A percentile compares a stretch with the other conserved stretches of the same genome.
These are phyloP conservation scores for Pleurotus giganteus DNA, from an alignment of 768 basidiomycete genomes.

Conservation along the genomic window DNA sequence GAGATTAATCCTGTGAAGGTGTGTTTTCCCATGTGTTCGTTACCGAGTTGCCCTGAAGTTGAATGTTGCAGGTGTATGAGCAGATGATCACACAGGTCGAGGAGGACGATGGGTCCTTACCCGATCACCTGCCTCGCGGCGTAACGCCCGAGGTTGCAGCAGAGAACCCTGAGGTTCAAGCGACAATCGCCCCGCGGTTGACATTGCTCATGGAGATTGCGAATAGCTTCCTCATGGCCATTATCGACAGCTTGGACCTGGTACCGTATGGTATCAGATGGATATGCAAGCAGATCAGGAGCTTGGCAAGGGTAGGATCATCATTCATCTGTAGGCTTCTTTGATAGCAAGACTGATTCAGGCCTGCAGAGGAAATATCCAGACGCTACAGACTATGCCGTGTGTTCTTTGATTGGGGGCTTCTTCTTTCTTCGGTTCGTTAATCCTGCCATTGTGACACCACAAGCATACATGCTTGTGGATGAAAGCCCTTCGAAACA, in stretches of 20 bases:
- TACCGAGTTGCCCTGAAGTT: not conserved
- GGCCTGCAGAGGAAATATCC: conserved; percentile 87
- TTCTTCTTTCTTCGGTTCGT: conserved; percentile 99
- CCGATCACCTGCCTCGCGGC: conserved; percentile 85
- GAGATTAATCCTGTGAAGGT: conserved; percentile 99
- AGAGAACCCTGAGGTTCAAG: conserved; percentile 92
- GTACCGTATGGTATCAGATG: conserved; percentile 98
- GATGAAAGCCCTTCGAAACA: conserved; percentile 97
- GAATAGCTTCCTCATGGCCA: conserved; percentile 93
- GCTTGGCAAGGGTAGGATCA: conserved; percentile 79
- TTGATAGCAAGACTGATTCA: conserved; percentile 8
- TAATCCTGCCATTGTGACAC: conserved; percentile 98
- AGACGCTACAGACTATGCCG: conserved; percentile 96
- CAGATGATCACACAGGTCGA: conserved; percentile 99
- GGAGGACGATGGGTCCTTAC: conserved; percentile 90
- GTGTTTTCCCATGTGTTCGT: conserved; percentile 9
- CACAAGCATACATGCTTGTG: conserved; percentile 99
- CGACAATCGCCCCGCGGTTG: conserved; percentile 92
- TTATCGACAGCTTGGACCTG: conserved; percentile 97
- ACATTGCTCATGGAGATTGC: conserved; percentile 99
- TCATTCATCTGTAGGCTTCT: conserved; percentile 6
- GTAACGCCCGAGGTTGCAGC: conserved; percentile 91
- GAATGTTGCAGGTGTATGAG: conserved; percentile 78
- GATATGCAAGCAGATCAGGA: conserved; percentile 99
- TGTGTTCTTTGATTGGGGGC: conserved; percentile 96